Evolutionary conservation across 352 stramenopile genomes (phyloP).

Genomic region (Phytophthora litchii): DNA sequence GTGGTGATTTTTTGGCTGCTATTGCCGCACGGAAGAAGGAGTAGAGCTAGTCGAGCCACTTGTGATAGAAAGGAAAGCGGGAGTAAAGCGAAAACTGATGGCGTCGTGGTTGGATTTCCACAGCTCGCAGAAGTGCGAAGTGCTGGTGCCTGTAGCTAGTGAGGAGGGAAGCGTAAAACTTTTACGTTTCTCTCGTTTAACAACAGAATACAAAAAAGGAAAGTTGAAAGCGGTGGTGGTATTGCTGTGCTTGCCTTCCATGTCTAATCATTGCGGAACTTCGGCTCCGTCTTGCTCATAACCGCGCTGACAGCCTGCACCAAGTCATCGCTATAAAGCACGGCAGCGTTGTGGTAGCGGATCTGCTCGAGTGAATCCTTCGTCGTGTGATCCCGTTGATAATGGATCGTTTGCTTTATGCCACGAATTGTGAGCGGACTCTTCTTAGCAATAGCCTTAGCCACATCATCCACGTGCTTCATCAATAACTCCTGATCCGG

Average conservation of each 20-base stretch:
- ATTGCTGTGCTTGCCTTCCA: background rate
- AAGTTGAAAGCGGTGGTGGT: constrained; percentile 18
- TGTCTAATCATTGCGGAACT: constrained; percentile 72
- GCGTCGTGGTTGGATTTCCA: constrained; percentile 4
- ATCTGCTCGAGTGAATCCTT: constrained; percentile 78
- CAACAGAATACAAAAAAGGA: constrained; percentile 25
- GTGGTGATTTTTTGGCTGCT: constrained; percentile 57
- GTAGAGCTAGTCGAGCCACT: constrained; percentile 24
- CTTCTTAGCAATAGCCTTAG: constrained; percentile 76
- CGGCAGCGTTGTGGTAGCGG: constrained; percentile 83
- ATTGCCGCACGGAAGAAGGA: constrained; percentile 77
- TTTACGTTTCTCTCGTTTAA: too few species aligned
- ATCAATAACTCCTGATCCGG: constrained; percentile 67
- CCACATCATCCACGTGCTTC: constrained; percentile 56
- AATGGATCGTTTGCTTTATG: constrained; percentile 90
- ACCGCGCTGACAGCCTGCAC: constrained; percentile 69
- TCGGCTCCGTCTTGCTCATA: constrained; percentile 70
- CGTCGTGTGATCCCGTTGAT: constrained; percentile 87
- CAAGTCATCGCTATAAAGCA: constrained; percentile 89
- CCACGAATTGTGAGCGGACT: constrained; percentile 86
- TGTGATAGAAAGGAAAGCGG: constrained; percentile 32
- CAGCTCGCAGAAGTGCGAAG: background rate
- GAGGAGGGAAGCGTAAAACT: constrained; percentile 14
- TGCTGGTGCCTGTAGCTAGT: constrained; percentile 25
- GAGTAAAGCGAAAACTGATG: constrained; percentile 20